A percentile compares a stretch with the other conserved stretches of the same genome.
These are phyloP conservation scores for Boletellus emodensis DNA, from an alignment of 768 basidiomycete species.

Conservation along the genomic window DNA sequence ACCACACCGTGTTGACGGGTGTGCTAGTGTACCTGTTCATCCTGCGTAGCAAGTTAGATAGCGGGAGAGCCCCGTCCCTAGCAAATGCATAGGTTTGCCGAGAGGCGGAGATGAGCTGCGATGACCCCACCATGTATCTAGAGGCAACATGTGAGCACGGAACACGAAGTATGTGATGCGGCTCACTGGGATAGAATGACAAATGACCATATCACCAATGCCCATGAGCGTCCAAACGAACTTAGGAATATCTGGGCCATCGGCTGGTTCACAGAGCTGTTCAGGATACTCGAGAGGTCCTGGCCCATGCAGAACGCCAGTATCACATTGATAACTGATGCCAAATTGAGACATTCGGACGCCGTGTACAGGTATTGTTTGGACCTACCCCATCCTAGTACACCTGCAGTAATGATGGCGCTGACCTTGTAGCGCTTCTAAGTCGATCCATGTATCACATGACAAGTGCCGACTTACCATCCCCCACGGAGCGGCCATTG, in stretches of 20 bases:
- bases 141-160: neutral
- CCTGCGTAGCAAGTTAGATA: constrained; percentile 48
- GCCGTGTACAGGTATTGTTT: too few relatives aligned
- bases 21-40: constrained; percentile 49
- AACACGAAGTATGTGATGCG: neutral
- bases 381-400: too few relatives aligned
- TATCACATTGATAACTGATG: constrained; percentile 44
- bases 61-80: constrained; percentile 56
- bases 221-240: constrained; percentile 38
- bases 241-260: constrained; percentile 37
- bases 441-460: too few relatives aligned
- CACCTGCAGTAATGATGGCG: too few relatives aligned
- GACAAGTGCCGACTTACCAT: too few relatives aligned
- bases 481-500: too few relatives aligned
- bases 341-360: too few relatives aligned
- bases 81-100: constrained; percentile 54
- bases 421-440: too few relatives aligned
- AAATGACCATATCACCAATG: constrained; percentile 50
- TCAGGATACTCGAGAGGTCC: too few relatives aligned
- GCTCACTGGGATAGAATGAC: constrained; percentile 45
- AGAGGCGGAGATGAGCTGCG: constrained; percentile 42
- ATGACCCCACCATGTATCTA: constrained; percentile 44
- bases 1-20: constrained; percentile 60
- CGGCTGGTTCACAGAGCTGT: too few relatives aligned
- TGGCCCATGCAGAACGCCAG: too few relatives aligned